Evolutionary conservation across 2,329 filamentous ascomycete species (phyloP), one percentile per base, ranked within the genome.

Genomic region (Graphium sp.): DNA sequence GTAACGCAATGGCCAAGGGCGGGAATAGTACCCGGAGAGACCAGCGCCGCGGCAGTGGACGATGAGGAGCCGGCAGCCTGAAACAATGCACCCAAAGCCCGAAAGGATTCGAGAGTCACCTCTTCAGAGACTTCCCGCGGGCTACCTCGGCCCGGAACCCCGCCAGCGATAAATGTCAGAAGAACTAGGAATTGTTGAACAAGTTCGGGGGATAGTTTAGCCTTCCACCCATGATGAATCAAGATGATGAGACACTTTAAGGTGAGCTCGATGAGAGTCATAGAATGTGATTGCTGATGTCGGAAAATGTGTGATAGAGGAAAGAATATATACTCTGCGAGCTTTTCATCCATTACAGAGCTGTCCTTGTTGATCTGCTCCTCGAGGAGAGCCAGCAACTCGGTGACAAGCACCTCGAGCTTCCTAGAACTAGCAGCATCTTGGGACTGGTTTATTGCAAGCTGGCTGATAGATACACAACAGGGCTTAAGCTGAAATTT

Each of bases 261-360:
- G 18, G 77, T 74, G 24, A 79, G 52, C 47, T 98, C 89, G 6
- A 89, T 55, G 22, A 81, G 58, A 20, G 66, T 65, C 26, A 79
- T 66, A 1, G 85, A 74, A 30, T 85, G 70, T 26, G 66, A 61
- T 36, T 78, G 69, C 39, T 81, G 76, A 36, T 74, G 66, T 33
- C 82, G 75, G 41, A 98, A 75, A 22, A 95, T 71, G 40, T 89
- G 78, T 1, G 82, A 84, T 0, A 98, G 58, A 0, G 89, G 89
- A 36, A 94, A 93, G 58, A 95, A 95, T 43, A 80, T 67, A 58
- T 95, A 98, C 55, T 94, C 85, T 10, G 85, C 83, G 12, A 95
- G 57, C 47, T 84, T 87, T 29, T 74, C 65, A 47, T 94, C 82
- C 12, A 95, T 49, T 1, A 57, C 54, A 2, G 55, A 46, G 3